Base-by-base conservation (phyloP, 345 rosid genomes). In the Trapa incisa region DNA sequence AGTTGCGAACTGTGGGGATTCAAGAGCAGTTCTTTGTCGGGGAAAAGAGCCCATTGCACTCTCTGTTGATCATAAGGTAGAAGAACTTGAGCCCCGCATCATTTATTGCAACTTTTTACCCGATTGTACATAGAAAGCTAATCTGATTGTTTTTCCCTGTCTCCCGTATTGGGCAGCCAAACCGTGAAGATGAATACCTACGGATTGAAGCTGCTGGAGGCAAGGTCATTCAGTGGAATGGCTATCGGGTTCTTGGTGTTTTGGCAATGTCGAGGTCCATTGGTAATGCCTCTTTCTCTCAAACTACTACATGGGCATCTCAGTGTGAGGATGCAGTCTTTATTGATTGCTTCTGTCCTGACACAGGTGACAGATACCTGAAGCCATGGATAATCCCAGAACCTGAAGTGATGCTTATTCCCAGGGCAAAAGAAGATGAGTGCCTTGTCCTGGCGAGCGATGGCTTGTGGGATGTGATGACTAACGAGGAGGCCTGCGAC, bases 171-270 rank as follows among this genome's bases (percentile, higher is more conserved):
- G 83, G 72, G 72, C 79, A 92, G 99, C 99, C 99, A 62, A 87
- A 94, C 74, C 85, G 95, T 74, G 95, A 91, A 73, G 99, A 94
- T 80, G 99, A 91, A 74, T 87, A 82, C 77, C 85, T 87, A 68
- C 91, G 99, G 76, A 94, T 94, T 66, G 97, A 94, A 75, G 96
- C 86, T 60, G 93, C 99, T 68, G 99, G 96, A 69, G 99, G 99
- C 45, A 94, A 84, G 83, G 96, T 94, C 75, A 94, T 94, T 69
- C 95, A 89, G 47, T 94, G 97, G 99, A 92, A 91, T 66, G 97
- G 97, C 36, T 91, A 87, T 70, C 96, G 97, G 62, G 99, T 94
- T 67, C 88, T 89, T 68, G 99, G 99, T 16, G 97, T 94, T 75
- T 92, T 94, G 66, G 99, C 96, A 47, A 89, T 94, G 97, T 94